These are phyloP conservation scores for Haberlea rhodopensis DNA, from an alignment of 257 asterid species.

Conservation along the genomic window DNA sequence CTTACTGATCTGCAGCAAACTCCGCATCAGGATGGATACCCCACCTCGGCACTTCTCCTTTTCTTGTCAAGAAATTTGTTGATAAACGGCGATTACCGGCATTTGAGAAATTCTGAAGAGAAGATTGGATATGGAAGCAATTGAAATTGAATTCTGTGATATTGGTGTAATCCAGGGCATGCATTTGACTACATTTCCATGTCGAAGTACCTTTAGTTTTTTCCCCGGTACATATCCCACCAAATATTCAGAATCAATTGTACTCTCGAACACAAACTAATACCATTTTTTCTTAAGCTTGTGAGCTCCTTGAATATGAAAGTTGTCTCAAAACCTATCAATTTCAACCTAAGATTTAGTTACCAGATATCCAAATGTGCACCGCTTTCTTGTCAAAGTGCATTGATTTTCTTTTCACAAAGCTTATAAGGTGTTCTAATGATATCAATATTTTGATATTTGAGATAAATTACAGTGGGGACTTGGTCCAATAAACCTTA, in stretches of 20 bases:
- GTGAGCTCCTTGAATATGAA: no score
- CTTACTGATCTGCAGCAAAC: slow-evolving; percentile 57
- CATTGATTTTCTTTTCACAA: neutral
- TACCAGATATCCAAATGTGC: neutral
- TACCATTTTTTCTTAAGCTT: no score
- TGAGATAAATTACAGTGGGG: neutral
- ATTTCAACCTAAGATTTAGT: no score
- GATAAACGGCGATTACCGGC: slow-evolving; percentile 19
- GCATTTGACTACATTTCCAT: no score
- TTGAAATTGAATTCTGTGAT: no score
- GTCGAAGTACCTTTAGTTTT: no score
- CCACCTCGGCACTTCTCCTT: slow-evolving; percentile 22
- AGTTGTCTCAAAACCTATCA: neutral
- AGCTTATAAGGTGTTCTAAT: neutral
- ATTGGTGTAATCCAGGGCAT: no score
- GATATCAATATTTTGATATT: no score
- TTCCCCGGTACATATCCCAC: neutral
- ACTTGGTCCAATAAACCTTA: neutral
- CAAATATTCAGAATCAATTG: neutral
- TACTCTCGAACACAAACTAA: neutral
- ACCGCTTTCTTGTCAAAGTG: no score
- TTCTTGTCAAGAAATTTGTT: slow-evolving; percentile 33
- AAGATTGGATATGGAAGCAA: neutral
- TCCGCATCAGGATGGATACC: slow-evolving; percentile 42
- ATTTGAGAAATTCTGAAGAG: no score